Evolutionary conservation across 495 filamentous ascomycete genomes (phyloP).

Genomic region (Penicillium taxi): DNA sequence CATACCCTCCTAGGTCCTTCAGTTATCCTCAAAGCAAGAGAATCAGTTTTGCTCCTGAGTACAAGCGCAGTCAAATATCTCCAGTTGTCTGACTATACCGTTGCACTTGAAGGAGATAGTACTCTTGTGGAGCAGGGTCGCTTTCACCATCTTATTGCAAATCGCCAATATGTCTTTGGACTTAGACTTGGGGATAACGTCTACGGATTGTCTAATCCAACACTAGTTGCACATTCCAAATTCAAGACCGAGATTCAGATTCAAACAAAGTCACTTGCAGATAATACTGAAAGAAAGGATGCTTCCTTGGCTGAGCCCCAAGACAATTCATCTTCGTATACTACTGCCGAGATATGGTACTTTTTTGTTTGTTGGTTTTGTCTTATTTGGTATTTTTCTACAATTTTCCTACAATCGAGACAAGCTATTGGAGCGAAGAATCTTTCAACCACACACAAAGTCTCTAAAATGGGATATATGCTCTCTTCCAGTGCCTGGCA

Average conservation of each 20-base stretch:
- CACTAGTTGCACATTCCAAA: too few relatives aligned
- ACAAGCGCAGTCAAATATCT: neutral
- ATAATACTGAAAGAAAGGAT: too few relatives aligned
- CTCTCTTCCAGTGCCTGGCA: neutral
- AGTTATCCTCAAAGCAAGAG: neutral
- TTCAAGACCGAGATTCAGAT: too few relatives aligned
- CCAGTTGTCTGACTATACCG: neutral
- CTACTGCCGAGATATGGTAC: too few relatives aligned
- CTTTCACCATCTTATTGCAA: neutral
- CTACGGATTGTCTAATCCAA: too few relatives aligned
- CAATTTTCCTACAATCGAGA: neutral
- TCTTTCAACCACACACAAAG: neutral
- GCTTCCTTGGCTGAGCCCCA: too few relatives aligned
- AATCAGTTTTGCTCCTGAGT: too few relatives aligned
- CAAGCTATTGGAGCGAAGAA: neutral
- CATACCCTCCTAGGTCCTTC: neutral
- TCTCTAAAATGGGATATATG: neutral
- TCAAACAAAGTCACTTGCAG: too few relatives aligned
- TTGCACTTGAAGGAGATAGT: neutral
- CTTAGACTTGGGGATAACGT: neutral
- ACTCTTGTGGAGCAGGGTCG: conserved; percentile 1
- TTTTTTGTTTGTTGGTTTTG: neutral
- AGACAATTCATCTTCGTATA: too few relatives aligned
- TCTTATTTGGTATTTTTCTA: neutral
- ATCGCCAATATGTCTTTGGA: neutral